These are phyloP conservation scores for Micromonas commoda DNA, from an alignment of 139 green algal genomes.

Conservation along the genomic window DNA sequence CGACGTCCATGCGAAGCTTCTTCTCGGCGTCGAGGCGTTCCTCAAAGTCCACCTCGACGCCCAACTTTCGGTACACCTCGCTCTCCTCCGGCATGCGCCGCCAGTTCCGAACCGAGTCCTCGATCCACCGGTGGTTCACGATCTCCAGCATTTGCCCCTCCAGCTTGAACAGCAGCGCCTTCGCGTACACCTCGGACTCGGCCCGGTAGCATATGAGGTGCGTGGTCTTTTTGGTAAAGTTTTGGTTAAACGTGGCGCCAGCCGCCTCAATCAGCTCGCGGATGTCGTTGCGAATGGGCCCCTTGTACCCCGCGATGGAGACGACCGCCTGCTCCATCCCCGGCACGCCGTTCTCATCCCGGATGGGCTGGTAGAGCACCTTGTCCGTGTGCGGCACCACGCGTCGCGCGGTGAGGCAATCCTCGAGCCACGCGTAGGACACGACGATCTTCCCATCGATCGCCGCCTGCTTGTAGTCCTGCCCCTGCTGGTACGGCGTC, in stretches of 20 bases:
- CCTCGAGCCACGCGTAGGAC: constrained; percentile 29
- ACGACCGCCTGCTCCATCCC: constrained; percentile 9
- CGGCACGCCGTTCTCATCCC: constrained; percentile 21
- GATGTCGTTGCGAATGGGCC: constrained; percentile 22
- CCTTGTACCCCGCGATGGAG: constrained; percentile 23
- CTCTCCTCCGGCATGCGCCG: not conserved
- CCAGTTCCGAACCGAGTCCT: constrained; percentile 20
- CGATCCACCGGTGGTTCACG: constrained; percentile 29
- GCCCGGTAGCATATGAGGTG: constrained; percentile 32
- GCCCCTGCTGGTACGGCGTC: constrained; percentile 30
- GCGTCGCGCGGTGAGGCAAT: constrained; percentile 21
- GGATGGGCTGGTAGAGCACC: constrained; percentile 23
- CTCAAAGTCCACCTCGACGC: constrained; percentile 32
- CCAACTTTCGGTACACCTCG: constrained; percentile 24
- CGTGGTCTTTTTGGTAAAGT: constrained; percentile 25
- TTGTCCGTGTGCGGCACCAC: constrained; percentile 26
- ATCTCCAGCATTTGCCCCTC: constrained; percentile 22
- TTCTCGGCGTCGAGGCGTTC: constrained; percentile 13
- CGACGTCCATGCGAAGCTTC: constrained; percentile 22
- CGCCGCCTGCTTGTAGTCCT: constrained; percentile 5
- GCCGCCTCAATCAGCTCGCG: constrained; percentile 26
- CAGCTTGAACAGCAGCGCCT: constrained; percentile 22
- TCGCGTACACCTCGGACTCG: constrained; percentile 20
- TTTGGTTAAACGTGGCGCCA: constrained; percentile 22
- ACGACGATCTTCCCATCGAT: constrained; percentile 26